phyloP scores from a whole-genome alignment of 192 early-diverging fungal genomes.

The Rhizophlyctis rosea region DNA sequence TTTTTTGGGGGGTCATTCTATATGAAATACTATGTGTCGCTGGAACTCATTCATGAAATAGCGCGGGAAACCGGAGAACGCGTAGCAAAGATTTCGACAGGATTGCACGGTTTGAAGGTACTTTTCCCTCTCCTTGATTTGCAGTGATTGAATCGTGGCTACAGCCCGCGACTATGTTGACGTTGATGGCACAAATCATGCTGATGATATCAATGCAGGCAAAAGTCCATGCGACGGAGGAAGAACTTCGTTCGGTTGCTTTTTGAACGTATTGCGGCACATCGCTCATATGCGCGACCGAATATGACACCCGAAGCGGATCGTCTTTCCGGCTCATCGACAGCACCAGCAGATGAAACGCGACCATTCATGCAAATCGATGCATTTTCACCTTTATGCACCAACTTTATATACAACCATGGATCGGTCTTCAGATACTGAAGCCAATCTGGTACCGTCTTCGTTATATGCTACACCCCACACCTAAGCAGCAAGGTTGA shows the following conservation, averaged over 20 bases:
- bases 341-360: no score
- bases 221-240: constrained; percentile 38
- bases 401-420: constrained; percentile 42
- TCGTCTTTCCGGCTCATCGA: no score
- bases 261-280: no score
- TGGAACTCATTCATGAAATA: no score
- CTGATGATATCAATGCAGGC: no score
- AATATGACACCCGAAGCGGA: no score
- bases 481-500: constrained; percentile 37
- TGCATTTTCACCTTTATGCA: not conserved
- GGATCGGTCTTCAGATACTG: constrained; percentile 68
- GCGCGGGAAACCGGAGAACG: constrained; percentile 38
- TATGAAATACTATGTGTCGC: not conserved
- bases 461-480: constrained; percentile 82
- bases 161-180: not conserved
- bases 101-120: constrained; percentile 43
- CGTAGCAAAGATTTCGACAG: constrained; percentile 38
- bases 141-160: not conserved
- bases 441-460: constrained; percentile 68
- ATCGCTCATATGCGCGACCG: no score
- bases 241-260: constrained; percentile 30
- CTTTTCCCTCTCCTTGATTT: not conserved
- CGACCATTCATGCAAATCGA: not conserved
- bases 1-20: not conserved
- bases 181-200: not conserved